A percentile compares a stretch with the other conserved stretches of the same genome.
phyloP scores from a whole-genome alignment of 225 moss, liverwort and hornwort species.

The Pseudisothecium myosuroides region DNA sequence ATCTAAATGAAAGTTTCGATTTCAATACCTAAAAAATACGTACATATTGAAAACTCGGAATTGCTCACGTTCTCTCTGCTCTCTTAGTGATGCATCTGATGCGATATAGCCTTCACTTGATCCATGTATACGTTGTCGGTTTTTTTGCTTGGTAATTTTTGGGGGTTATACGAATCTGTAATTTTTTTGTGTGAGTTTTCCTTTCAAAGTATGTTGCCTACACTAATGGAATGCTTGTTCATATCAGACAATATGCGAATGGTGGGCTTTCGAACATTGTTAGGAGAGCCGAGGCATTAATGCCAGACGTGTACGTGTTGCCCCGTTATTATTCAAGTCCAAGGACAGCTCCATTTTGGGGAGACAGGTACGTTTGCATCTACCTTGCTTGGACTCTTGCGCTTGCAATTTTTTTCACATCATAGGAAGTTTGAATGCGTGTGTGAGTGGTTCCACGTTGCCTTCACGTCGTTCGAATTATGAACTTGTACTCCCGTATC shows the following conservation, averaged over 20 bases:
- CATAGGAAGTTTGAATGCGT: background rate
- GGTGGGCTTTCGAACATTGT: background rate
- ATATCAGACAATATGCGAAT: constrained; percentile 20
- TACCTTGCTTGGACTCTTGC: background rate
- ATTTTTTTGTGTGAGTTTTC: background rate
- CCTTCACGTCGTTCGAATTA: background rate
- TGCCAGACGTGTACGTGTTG: background rate
- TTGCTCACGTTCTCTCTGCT: background rate
- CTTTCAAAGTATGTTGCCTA: background rate
- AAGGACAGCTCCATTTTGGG: background rate
- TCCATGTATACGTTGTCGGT: background rate
- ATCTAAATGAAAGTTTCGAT: background rate
- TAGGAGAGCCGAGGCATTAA: constrained; percentile 1
- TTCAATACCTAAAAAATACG: background rate
- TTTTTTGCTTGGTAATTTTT: background rate
- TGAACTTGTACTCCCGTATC: background rate
- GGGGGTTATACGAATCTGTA: background rate
- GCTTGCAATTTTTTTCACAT: background rate
- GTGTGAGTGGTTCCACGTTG: background rate
- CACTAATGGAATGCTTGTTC: background rate
- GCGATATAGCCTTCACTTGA: background rate
- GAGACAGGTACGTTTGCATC: constrained; percentile 11
- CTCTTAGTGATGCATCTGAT: background rate
- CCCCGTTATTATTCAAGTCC: background rate
- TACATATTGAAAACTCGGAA: background rate